phyloP scores from a whole-genome alignment of 2,329 filamentous ascomycete species.

The Aphanoascus verrucosus region DNA sequence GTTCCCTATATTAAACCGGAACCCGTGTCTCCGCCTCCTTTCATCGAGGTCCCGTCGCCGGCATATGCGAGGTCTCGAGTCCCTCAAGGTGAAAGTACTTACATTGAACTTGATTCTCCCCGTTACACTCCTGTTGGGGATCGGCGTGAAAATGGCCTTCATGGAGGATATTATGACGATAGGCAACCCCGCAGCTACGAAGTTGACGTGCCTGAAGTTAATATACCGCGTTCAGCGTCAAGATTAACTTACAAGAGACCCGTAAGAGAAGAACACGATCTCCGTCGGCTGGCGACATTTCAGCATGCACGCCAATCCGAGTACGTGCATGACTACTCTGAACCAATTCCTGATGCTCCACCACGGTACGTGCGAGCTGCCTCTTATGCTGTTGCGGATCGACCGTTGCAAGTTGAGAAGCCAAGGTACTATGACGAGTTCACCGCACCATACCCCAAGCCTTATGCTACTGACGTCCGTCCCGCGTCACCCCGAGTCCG shows the following conservation, averaged over 20 bases:
- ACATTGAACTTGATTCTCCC: conserved; percentile 38
- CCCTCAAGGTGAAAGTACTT: conserved; percentile 37
- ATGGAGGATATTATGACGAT: conserved; percentile 29
- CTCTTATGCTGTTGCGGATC: conserved; percentile 34
- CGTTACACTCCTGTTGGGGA: conserved; percentile 30
- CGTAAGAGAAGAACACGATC: conserved; percentile 35
- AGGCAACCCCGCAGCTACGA: conserved; percentile 22
- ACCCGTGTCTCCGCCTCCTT: conserved; percentile 50
- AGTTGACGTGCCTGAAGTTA: conserved; percentile 25
- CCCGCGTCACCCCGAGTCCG: conserved; percentile 28
- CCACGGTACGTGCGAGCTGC: conserved; percentile 28
- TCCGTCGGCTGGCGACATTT: conserved; percentile 39
- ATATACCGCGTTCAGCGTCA: conserved; percentile 31
- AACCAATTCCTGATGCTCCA: conserved; percentile 30
- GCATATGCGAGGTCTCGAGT: conserved; percentile 26
- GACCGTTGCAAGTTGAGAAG: conserved; percentile 27
- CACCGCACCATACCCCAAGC: conserved; percentile 20
- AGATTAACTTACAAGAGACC: conserved; percentile 30
- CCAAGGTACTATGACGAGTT: conserved; percentile 32
- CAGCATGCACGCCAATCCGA: conserved; percentile 37
- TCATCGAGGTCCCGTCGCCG: conserved; percentile 35
- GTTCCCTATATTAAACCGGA: conserved; percentile 52
- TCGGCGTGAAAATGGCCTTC: conserved; percentile 24
- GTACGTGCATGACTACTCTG: conserved; percentile 35
- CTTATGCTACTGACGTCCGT: conserved; percentile 10